Conservation (phyloP, 2,329 filamentous ascomycete species). For the Pseudogymnoascus sp. region DNA sequence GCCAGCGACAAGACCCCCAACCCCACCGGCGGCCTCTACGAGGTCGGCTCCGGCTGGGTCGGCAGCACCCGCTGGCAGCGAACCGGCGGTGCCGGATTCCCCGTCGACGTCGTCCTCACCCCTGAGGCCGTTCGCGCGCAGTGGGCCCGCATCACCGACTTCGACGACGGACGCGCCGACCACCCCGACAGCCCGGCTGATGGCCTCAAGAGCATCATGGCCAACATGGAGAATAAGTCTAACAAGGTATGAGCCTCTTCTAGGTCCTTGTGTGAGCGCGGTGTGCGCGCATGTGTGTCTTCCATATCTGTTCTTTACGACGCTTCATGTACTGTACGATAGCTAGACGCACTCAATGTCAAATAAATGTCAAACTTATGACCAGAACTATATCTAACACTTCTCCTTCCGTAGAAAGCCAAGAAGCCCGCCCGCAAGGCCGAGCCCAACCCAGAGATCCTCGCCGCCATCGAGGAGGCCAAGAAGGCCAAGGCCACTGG, state of each 20-base stretch:
- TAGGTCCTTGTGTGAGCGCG: slow-evolving; percentile 2
- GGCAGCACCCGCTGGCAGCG: slow-evolving; percentile 93
- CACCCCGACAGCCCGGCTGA: slow-evolving; percentile 74
- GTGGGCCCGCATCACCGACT: slow-evolving; percentile 75
- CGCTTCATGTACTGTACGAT: slow-evolving; percentile 8
- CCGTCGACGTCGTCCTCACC: slow-evolving; percentile 71
- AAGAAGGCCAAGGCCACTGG: slow-evolving; percentile 64
- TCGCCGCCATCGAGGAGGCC: slow-evolving; percentile 68
- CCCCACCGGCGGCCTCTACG: slow-evolving; percentile 81
- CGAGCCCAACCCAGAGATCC: slow-evolving; percentile 50
- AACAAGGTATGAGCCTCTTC: slow-evolving; percentile 50
- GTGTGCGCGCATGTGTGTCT: not conserved
- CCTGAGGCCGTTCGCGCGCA: slow-evolving; percentile 74
- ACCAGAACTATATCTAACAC: slow-evolving; percentile 4
- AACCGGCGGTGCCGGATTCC: slow-evolving; percentile 82
- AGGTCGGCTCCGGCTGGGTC: slow-evolving; percentile 91
- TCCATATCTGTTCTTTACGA: not conserved
- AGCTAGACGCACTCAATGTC: slow-evolving; percentile 6
- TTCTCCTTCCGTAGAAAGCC: slow-evolving; percentile 23
- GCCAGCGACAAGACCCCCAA: slow-evolving; percentile 78
- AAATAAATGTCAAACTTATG: slow-evolving; percentile 9
- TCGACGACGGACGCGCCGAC: slow-evolving; percentile 80
- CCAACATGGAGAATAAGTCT: slow-evolving; percentile 72
- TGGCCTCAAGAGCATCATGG: slow-evolving; percentile 69
- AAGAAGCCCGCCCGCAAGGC: slow-evolving; percentile 5